Conservation (phyloP, 2,329 filamentous ascomycete genomes). For the Arthrobotrys conoides region DNA sequence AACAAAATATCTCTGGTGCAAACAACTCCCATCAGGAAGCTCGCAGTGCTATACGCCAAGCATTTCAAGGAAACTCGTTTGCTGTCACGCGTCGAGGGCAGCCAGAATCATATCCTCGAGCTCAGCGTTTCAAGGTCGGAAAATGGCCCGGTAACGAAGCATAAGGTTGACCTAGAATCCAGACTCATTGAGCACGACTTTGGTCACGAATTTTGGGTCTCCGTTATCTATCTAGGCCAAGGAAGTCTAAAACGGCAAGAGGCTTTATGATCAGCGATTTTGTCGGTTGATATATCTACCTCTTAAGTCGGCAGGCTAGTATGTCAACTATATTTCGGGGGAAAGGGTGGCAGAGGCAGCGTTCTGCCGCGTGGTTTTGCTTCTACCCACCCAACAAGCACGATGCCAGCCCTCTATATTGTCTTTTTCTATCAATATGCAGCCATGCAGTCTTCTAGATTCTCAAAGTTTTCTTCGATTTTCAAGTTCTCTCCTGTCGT, state of each 20-base stretch:
- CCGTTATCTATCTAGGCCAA: conserved; percentile 10
- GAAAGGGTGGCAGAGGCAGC: no score
- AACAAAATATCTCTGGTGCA: conserved; percentile 32
- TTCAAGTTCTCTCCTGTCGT: no score
- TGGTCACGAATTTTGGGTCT: conserved; percentile 45
- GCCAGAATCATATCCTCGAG: conserved; percentile 30
- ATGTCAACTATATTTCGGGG: no score
- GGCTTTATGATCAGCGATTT: no score
- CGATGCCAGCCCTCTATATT: no score
- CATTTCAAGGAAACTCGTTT: conserved; percentile 21
- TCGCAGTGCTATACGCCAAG: conserved; percentile 29
- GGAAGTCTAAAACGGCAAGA: neutral
- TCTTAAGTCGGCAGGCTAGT: no score
- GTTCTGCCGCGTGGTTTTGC: no score
- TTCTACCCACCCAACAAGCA: no score
- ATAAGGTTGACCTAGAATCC: conserved; percentile 14
- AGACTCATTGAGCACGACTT: conserved; percentile 36
- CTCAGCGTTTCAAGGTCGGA: conserved; percentile 25
- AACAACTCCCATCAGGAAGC: conserved; percentile 30
- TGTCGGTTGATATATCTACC: no score
- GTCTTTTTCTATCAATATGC: no score
- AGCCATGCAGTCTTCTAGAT: no score
- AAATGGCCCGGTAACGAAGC: conserved; percentile 3
- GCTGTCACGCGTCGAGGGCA: neutral
- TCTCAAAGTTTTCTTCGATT: no score